Evolutionary conservation across 768 basidiomycete species (phyloP).

Genomic region (Nidularia pulvinata): DNA sequence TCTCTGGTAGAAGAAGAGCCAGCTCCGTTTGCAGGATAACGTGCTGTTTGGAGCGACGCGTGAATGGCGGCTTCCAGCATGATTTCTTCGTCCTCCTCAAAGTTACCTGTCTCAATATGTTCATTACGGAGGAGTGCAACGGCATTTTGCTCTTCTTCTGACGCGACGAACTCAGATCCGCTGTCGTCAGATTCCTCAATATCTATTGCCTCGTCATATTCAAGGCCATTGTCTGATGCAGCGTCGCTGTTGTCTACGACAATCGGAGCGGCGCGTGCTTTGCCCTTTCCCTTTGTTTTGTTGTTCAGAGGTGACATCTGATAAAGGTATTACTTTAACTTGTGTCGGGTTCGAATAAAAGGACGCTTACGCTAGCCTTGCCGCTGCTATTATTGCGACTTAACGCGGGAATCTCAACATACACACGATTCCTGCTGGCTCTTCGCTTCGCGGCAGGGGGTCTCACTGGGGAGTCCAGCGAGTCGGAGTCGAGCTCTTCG

Average conservation of each 20-base stretch:
- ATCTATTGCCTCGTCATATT: constrained; percentile 31
- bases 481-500: constrained; percentile 15
- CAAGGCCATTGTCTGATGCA: constrained; percentile 31
- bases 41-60: constrained; percentile 43
- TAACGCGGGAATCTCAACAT: background rate
- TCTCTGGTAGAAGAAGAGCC: constrained; percentile 32
- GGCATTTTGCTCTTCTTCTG: constrained; percentile 21
- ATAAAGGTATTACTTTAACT: background rate
- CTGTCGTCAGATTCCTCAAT: constrained; percentile 28
- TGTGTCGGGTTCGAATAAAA: background rate
- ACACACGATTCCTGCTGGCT: background rate
- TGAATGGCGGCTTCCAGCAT: constrained; percentile 61
- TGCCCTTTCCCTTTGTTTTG: constrained; percentile 36
- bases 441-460: constrained; percentile 24
- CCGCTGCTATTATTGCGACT: too few relatives aligned
- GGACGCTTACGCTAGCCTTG: background rate
- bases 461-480: too few relatives aligned
- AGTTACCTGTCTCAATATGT: constrained; percentile 19
- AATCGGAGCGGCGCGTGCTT: constrained; percentile 18
- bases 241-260: constrained; percentile 27
- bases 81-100: constrained; percentile 43
- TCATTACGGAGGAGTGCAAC: constrained; percentile 29
- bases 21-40: constrained; percentile 21
- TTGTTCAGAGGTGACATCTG: constrained; percentile 1
- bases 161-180: constrained; percentile 60